These are phyloP conservation scores for Aleurites moluccanus DNA, from an alignment of 441 rosid genomes.

Conservation along the genomic window DNA sequence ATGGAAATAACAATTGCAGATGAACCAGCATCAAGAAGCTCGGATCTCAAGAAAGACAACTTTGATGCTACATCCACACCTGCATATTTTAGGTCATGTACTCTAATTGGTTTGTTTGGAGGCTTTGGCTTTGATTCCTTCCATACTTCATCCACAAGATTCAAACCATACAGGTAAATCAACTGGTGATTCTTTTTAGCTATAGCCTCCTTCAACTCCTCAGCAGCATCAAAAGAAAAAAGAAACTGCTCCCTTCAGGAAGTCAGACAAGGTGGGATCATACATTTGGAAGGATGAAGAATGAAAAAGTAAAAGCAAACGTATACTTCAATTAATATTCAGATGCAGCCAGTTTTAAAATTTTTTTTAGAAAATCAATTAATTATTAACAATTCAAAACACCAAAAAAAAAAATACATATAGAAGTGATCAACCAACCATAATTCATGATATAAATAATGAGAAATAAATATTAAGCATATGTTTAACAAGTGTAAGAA, in stretches of 20 bases:
- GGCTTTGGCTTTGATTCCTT: conserved; percentile 82
- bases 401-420: background rate
- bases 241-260: conserved; percentile 98
- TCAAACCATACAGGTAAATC: conserved; percentile 69
- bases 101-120: conserved; percentile 71
- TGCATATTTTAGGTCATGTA: conserved; percentile 85
- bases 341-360: background rate
- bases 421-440: background rate
- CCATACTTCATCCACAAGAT: conserved; percentile 93
- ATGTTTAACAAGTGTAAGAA: background rate
- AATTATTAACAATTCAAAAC: background rate
- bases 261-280: conserved; percentile 46
- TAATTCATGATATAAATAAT: background rate
- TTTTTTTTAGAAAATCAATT: background rate
- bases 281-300: conserved; percentile 24
- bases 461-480: background rate
- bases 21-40: conserved; percentile 66
- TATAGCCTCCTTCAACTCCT: conserved; percentile 83
- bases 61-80: conserved; percentile 81
- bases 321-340: background rate
- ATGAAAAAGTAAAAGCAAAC: conserved; percentile 6
- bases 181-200: conserved; percentile 76
- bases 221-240: conserved; percentile 91
- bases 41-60: conserved; percentile 62
- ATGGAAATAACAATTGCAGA: conserved; percentile 84